A percentile compares a stretch with the other conserved stretches of the same genome.
Conservation (phyloP, 2,329 filamentous ascomycete species). For the Aspergillus arachidicola region DNA sequence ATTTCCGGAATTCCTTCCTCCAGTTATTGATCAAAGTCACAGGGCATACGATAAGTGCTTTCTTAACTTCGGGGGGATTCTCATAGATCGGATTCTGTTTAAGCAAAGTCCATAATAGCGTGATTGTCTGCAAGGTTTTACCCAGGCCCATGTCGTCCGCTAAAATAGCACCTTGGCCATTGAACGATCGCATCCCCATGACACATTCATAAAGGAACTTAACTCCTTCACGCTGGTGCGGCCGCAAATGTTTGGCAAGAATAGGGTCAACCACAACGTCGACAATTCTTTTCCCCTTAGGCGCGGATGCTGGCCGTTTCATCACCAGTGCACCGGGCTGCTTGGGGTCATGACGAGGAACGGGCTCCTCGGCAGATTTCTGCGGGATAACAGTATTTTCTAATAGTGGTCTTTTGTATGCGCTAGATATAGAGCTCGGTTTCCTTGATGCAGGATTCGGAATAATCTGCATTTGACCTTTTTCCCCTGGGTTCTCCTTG, state of each 20-base stretch:
- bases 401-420: constrained; percentile 66
- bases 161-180: constrained; percentile 69
- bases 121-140: constrained; percentile 73
- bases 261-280: constrained; percentile 74
- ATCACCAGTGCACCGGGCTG: constrained; percentile 66
- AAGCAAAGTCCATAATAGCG: constrained; percentile 70
- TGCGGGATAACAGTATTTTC: constrained; percentile 54
- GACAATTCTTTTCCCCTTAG: constrained; percentile 66
- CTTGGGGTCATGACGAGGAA: constrained; percentile 67
- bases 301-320: constrained; percentile 59
- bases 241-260: constrained; percentile 62
- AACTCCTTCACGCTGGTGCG: constrained; percentile 71
- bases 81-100: constrained; percentile 71
- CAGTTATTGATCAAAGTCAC: constrained; percentile 74
- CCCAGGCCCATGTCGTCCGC: constrained; percentile 77
- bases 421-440: constrained; percentile 46
- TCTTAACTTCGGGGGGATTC: constrained; percentile 63
- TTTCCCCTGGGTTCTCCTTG: constrained; percentile 18
- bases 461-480: constrained; percentile 14
- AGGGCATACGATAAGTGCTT: constrained; percentile 72
- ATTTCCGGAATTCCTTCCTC: constrained; percentile 73
- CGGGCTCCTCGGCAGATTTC: constrained; percentile 49
- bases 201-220: constrained; percentile 74
- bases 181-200: constrained; percentile 69
- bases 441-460: constrained; percentile 42